These are phyloP conservation scores for Fagus sylvatica DNA, from an alignment of 306 rosid genomes.

Conservation along the genomic window DNA sequence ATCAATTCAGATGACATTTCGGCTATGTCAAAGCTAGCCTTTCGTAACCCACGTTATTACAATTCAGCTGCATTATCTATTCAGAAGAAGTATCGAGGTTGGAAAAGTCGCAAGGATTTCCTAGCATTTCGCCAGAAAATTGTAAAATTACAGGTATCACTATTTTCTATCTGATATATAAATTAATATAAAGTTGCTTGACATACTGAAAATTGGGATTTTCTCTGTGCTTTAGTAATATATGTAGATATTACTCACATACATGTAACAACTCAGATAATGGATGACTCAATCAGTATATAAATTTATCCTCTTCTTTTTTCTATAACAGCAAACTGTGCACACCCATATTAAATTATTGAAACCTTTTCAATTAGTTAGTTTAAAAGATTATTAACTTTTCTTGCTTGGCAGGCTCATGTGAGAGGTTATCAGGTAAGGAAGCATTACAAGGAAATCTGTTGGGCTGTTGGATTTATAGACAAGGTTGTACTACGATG, in stretches of 20 bases:
- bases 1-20: slow-evolving; percentile 42
- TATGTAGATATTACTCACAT: background rate
- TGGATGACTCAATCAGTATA: background rate
- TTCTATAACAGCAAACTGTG: background rate
- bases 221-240: background rate
- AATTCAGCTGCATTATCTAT: slow-evolving; percentile 86
- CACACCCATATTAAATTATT: background rate
- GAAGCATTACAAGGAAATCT: slow-evolving; percentile 68
- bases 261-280: background rate
- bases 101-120: slow-evolving; percentile 82
- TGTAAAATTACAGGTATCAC: slow-evolving; percentile 84
- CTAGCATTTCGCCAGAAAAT: slow-evolving; percentile 77
- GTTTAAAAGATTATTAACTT: background rate
- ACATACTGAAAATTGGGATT: background rate
- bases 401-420: slow-evolving; percentile 65
- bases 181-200: background rate
- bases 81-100: slow-evolving; percentile 91
- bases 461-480: slow-evolving; percentile 89
- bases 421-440: slow-evolving; percentile 90
- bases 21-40: slow-evolving; percentile 60
- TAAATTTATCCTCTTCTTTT: background rate
- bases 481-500: slow-evolving; percentile 92
- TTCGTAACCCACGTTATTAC: slow-evolving; percentile 55
- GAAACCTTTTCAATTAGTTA: background rate
- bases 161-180: background rate